phyloP scores from a whole-genome alignment of 2,329 filamentous ascomycete genomes.

The Colletotrichum filicis region DNA sequence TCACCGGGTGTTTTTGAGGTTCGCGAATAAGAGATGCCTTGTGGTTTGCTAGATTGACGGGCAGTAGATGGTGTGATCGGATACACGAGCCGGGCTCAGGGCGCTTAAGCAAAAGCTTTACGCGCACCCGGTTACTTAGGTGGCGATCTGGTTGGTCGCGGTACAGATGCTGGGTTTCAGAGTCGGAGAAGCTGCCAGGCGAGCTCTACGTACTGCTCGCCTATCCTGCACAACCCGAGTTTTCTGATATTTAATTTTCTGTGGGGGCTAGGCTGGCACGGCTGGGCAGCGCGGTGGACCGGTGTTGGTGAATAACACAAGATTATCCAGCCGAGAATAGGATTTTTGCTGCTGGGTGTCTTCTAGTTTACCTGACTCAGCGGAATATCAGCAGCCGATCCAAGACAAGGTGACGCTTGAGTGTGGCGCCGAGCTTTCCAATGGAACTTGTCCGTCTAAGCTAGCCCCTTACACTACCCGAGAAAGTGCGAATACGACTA shows the following conservation, averaged over 20 bases:
- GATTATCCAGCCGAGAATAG: neutral
- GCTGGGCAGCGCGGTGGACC: neutral
- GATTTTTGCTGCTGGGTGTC: neutral
- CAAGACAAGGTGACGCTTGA: neutral
- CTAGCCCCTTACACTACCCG: constrained; percentile 19
- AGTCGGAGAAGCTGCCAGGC: neutral
- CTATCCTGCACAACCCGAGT: neutral
- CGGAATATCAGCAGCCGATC: constrained; percentile 4
- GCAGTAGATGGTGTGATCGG: constrained; percentile 20
- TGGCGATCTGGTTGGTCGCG: constrained; percentile 1
- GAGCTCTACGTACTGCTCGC: neutral
- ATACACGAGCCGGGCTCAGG: constrained; percentile 7
- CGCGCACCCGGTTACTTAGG: neutral
- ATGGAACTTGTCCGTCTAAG: constrained; percentile 13
- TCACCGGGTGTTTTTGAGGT: neutral
- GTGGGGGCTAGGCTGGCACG: neutral
- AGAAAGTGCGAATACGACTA: constrained; percentile 25
- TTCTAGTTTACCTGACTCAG: constrained; percentile 16
- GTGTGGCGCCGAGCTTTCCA: constrained; percentile 22
- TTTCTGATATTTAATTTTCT: neutral
- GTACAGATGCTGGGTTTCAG: constrained; percentile 1
- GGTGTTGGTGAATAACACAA: neutral
- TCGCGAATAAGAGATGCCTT: neutral
- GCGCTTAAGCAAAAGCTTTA: neutral
- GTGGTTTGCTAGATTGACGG: neutral